These are phyloP conservation scores for Sarcomyxa edulis DNA, from an alignment of 768 basidiomycete species.

Conservation along the genomic window DNA sequence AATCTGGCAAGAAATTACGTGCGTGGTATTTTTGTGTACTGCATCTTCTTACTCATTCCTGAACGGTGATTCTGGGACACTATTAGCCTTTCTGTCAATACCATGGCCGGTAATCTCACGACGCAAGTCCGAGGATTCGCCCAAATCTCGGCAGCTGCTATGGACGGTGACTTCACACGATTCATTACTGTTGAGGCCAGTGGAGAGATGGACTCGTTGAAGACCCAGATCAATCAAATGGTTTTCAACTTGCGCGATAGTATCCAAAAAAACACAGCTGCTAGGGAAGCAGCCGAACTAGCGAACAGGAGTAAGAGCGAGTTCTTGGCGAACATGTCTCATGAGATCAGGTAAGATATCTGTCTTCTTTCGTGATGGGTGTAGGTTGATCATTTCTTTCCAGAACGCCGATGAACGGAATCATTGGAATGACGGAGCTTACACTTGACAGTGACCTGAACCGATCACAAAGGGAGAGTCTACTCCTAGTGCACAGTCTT, in stretches of 20 bases:
- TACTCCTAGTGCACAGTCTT: conserved; percentile 91
- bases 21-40: conserved; percentile 24
- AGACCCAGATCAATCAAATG: conserved; percentile 99
- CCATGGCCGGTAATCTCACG: conserved; percentile 95
- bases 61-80: background rate
- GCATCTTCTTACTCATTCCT: background rate
- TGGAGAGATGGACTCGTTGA: conserved; percentile 99
- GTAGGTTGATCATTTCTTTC: conserved; percentile 1
- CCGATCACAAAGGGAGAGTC: conserved; percentile 89
- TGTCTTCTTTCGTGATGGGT: conserved; percentile 1
- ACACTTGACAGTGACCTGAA: conserved; percentile 96
- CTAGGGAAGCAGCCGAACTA: conserved; percentile 93
- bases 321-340: conserved; percentile 98
- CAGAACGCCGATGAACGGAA: conserved; percentile 99
- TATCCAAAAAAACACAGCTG: conserved; percentile 98
- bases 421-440: conserved; percentile 99
- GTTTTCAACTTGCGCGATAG: conserved; percentile 94
- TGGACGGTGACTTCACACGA: conserved; percentile 97
- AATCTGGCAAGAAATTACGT: conserved; percentile 99
- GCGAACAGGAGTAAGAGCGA: conserved; percentile 98
- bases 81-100: conserved; percentile 86
- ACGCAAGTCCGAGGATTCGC: conserved; percentile 99
- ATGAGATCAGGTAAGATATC: conserved; percentile 84
- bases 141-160: conserved; percentile 96
- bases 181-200: conserved; percentile 99